Evolutionary conservation across 2,329 filamentous ascomycete species (phyloP).

Genomic region (Trichoderma atrobrunneum): DNA sequence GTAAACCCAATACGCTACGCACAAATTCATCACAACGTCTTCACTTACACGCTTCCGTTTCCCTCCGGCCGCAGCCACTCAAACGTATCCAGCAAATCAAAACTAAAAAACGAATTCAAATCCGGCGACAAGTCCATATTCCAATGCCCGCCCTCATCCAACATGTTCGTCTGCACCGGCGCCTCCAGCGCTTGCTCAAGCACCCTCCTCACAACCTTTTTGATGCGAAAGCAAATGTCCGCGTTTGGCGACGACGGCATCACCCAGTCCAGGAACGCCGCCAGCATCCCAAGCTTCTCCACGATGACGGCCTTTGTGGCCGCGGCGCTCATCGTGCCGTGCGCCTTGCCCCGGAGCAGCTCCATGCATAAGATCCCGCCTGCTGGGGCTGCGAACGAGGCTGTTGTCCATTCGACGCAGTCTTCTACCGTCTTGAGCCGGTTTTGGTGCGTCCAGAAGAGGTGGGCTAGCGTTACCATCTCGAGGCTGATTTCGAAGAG

Average conservation of each 20-base stretch:
- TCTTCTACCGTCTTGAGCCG: constrained; percentile 38
- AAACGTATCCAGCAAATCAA: constrained; percentile 49
- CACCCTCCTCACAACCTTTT: constrained; percentile 39
- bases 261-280: constrained; percentile 49
- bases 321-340: constrained; percentile 25
- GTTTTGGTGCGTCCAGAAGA: constrained; percentile 47
- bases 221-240: constrained; percentile 43
- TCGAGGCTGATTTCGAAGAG: constrained; percentile 43
- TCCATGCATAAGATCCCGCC: constrained; percentile 48
- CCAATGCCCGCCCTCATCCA: constrained; percentile 10
- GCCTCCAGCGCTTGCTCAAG: constrained; percentile 40
- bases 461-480: constrained; percentile 43
- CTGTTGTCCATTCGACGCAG: constrained; percentile 48
- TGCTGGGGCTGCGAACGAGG: constrained; percentile 46
- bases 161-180: constrained; percentile 5
- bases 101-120: constrained; percentile 39
- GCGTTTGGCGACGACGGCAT: constrained; percentile 45
- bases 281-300: constrained; percentile 48
- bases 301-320: constrained; percentile 44
- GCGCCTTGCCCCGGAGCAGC: constrained; percentile 35
- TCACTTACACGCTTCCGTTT: background rate
- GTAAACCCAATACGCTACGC: background rate
- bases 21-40: background rate
- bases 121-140: background rate
- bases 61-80: constrained; percentile 40